phyloP scores from a whole-genome alignment of 305 asterid genomes.

The Fraxinus albicans region DNA sequence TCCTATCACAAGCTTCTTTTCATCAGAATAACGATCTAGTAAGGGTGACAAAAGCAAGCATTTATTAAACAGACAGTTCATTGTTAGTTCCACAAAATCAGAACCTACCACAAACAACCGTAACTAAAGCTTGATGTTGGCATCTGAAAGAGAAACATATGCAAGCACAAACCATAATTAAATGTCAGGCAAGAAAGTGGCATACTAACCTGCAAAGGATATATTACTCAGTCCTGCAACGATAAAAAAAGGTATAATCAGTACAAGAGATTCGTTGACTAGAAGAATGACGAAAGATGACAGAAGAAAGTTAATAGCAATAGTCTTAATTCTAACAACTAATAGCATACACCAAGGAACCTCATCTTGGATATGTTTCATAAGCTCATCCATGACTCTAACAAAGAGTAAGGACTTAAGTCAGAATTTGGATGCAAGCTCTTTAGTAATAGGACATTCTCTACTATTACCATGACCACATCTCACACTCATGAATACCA shows the following conservation, averaged over 20 bases:
- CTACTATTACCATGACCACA: neutral
- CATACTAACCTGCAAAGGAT: slow-evolving; percentile 61
- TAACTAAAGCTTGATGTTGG: slow-evolving; percentile 10
- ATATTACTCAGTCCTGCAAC: slow-evolving; percentile 73
- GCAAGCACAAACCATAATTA: slow-evolving; percentile 2
- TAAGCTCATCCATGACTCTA: neutral
- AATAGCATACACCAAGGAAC: neutral
- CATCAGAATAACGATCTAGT: neutral
- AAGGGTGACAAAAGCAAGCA: neutral
- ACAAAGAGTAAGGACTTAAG: neutral
- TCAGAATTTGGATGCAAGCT: neutral
- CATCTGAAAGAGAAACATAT: neutral
- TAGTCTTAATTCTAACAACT: neutral
- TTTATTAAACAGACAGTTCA: neutral
- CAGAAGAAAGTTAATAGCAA: neutral
- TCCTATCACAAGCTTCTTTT: neutral
- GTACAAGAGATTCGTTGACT: slow-evolving; percentile 12
- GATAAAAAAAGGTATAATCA: slow-evolving; percentile 23
- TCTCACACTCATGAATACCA: neutral
- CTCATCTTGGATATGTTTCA: neutral
- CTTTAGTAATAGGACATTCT: neutral
- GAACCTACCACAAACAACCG: slow-evolving; percentile 1
- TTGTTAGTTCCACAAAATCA: neutral
- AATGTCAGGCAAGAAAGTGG: neutral
- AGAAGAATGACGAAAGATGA: slow-evolving; percentile 5